Percentiles rank a stretch among this genome's conserved stretches.
These are phyloP conservation scores for Alternaria sp. DNA, from an alignment of 2,329 filamentous ascomycete species.

Conservation along the genomic window DNA sequence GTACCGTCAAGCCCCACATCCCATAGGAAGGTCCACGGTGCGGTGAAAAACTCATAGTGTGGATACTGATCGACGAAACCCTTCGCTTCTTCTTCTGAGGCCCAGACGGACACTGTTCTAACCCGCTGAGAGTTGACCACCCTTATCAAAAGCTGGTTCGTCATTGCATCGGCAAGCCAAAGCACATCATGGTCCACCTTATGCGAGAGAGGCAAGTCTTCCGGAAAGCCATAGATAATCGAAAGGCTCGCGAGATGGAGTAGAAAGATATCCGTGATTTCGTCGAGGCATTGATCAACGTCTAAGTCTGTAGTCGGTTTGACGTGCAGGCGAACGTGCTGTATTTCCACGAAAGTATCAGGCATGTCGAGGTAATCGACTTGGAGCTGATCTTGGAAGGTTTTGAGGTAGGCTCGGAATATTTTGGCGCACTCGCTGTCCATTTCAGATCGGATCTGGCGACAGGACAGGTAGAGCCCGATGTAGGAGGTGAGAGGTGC, in stretches of 20 bases:
- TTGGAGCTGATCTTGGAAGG: neutral
- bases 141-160: neutral
- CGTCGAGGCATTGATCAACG: fast-evolving
- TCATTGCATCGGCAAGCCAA: neutral
- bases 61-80: fast-evolving
- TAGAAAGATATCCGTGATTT: fast-evolving
- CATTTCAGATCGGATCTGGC: neutral
- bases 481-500: neutral
- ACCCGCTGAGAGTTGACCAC: neutral
- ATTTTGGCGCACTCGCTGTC: neutral
- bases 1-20: neutral
- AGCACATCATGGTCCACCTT: fast-evolving
- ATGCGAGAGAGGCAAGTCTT: neutral
- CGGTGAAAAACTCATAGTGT: fast-evolving
- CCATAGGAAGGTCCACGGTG: neutral
- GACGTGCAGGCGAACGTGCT: neutral
- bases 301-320: fast-evolving
- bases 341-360: neutral
- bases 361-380: neutral
- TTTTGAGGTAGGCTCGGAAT: fast-evolving
- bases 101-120: neutral
- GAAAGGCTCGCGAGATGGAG: neutral
- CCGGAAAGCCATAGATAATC: neutral
- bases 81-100: neutral
- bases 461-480: neutral